Percentiles rank a stretch among this genome's conserved stretches.
phyloP scores from a whole-genome alignment of 2,329 filamentous ascomycete species.

The Colletotrichum sp. region DNA sequence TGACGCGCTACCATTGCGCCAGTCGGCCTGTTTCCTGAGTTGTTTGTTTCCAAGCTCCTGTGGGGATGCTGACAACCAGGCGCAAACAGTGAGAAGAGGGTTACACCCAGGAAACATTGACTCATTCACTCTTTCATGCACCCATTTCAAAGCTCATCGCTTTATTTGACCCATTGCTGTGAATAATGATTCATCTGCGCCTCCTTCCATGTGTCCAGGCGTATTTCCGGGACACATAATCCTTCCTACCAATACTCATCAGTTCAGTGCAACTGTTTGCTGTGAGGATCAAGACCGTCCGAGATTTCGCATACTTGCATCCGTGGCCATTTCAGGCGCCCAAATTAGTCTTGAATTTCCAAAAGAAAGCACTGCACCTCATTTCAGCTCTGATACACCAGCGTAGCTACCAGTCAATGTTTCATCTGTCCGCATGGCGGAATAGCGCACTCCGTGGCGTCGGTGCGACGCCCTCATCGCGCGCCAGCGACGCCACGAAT shows the following conservation, averaged over 20 bases:
- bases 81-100: not conserved
- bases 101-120: not conserved
- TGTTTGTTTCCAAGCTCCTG: not conserved
- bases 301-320: not conserved
- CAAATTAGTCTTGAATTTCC: not conserved
- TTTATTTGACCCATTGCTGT: not conserved
- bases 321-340: not conserved
- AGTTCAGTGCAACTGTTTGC: not conserved
- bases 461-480: not conserved
- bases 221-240: not conserved
- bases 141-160: not conserved
- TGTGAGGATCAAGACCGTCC: not conserved
- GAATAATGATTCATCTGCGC: not conserved
- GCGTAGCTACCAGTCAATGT: not conserved
- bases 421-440: not conserved
- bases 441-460: not conserved
- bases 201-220: rapidly evolving
- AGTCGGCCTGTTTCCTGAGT: not conserved
- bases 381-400: not conserved
- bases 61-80: not conserved
- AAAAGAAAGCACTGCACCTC: not conserved
- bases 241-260: not conserved
- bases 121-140: not conserved
- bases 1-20: conserved; percentile 23
- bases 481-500: not conserved